phyloP scores from a whole-genome alignment of 2,329 filamentous ascomycete species.

The Xenosphaeropsis pyriputrescens region DNA sequence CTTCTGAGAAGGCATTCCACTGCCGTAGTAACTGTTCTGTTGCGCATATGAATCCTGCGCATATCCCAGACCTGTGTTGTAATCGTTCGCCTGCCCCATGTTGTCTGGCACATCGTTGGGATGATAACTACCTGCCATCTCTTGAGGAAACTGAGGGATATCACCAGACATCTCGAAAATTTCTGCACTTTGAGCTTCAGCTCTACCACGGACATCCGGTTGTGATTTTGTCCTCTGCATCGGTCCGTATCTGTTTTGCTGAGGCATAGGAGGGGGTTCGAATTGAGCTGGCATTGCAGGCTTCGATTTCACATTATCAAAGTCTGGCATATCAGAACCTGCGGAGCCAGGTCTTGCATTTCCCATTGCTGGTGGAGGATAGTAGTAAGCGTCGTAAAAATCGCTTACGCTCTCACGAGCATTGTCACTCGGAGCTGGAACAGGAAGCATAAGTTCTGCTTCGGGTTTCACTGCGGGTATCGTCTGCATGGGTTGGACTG shows the following conservation, averaged over 20 bases:
- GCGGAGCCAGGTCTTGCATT: conserved; percentile 8
- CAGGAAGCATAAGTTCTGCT: too few species aligned
- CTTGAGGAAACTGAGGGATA: conserved; percentile 34
- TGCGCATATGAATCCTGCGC: conserved; percentile 12
- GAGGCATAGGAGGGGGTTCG: neutral
- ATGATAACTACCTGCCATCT: too few species aligned
- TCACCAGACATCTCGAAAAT: conserved; percentile 62
- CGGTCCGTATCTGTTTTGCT: conserved; percentile 8
- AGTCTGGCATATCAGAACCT: conserved; percentile 16
- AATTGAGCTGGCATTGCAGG: too few species aligned
- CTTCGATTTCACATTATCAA: conserved; percentile 7
- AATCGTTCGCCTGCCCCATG: too few species aligned
- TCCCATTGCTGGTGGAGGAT: conserved; percentile 13
- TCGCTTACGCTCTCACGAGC: conserved; percentile 28
- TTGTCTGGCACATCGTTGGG: too few species aligned
- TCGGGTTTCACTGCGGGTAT: too few species aligned
- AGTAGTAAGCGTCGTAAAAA: conserved; percentile 40
- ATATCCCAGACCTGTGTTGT: conserved; percentile 13
- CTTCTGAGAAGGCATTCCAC: conserved; percentile 2
- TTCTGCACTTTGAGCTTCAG: conserved; percentile 41
- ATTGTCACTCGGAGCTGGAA: conserved; percentile 6
- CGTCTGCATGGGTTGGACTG: too few species aligned
- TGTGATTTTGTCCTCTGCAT: conserved; percentile 52
- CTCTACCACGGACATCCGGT: conserved; percentile 37
- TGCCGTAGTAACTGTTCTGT: conserved; percentile 9